Evolutionary conservation across 257 asterid genomes (phyloP), one percentile per base, ranked within the genome.

Genomic region (Lycium barbarum): DNA sequence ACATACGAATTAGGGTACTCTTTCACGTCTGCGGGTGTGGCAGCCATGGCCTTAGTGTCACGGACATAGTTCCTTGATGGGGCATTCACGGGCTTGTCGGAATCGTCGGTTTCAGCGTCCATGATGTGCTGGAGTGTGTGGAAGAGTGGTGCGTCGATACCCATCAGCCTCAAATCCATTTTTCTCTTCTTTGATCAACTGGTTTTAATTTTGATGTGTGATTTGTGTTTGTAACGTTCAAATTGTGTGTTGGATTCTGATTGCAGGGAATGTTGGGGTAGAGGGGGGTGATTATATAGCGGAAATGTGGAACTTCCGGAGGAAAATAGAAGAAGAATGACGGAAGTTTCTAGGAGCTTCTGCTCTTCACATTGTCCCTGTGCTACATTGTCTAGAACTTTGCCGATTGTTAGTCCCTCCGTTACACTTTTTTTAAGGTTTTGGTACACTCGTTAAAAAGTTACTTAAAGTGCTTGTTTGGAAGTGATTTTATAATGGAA

Each of bases 1-100:
- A 88, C 92, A 74, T 90, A 94, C 0, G 96, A 90, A 35, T 78
- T 87, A 0, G 93, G 92, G 74, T 84, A 88, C 80, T 94, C 98
- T 80, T 91, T 91, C 54, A 93, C 89, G 65, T 94, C 98, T 0
- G 98, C 98, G 0, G 98, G 96, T 0, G 98, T 94, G 1, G 96
- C 92, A 9, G 94, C 95, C 96, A 93, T 93, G 3, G 98, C 98
- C 73, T 84, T 88, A 38, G 96, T 94, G 82, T 93, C 98, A 26
- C 95, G 98, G 35, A 89, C 92, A 83, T 90, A 94, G 86, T 92
- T 87, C 7, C 88, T 79, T 4, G 96, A 86, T 1, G 97, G 93
- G 8, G 88, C 92, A 81, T 87, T 88, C 54, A 3, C 20, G 0
- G 90, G 35, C 62, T 87, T 91, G 84, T 20, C 79, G 67, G 57